Evolutionary conservation across 176 grass and related monocot species (phyloP).

Genomic region (Sorghum bicolor): Sorghum_bicolor_NCBIv3 NC_012874.2:3365501-3366000

Average conservation of each 20-base stretch:
- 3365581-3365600: no score
- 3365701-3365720: neutral
- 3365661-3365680: no score
- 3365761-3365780: neutral
- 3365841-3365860: neutral
- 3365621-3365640: no score
- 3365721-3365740: no score
- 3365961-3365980: slow-evolving; percentile 12
- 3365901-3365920: neutral
- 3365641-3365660: no score
- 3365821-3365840: no score
- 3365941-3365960: neutral
- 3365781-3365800: neutral
- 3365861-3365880: neutral
- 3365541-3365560: neutral
- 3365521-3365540: neutral
- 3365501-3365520: neutral
- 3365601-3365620: no score
- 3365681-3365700: no score
- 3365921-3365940: no score
- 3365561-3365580: no score
- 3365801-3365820: no score
- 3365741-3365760: no score
- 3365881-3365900: neutral
- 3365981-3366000: neutral